These are phyloP conservation scores for Guillardia theta DNA, from an alignment of 78 protist genomes.

Conservation along the genomic window DNA sequence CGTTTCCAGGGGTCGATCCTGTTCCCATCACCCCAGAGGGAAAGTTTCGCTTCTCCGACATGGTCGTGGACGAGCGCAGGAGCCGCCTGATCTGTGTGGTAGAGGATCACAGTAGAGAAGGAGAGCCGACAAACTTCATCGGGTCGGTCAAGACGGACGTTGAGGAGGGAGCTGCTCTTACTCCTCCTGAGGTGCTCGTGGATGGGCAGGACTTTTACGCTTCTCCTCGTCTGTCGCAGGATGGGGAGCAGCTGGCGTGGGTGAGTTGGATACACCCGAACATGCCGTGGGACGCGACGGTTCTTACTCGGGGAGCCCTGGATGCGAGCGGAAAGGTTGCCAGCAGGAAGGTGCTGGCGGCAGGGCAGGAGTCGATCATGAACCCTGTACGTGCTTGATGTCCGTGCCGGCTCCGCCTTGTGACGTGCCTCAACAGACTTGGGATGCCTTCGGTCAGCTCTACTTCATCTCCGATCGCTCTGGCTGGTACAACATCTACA, in stretches of 20 bases:
- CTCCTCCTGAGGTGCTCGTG: not conserved
- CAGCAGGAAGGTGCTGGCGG: not conserved
- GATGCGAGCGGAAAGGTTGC: no score
- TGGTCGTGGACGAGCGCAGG: not conserved
- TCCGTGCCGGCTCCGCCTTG: no score
- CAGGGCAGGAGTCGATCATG: not conserved
- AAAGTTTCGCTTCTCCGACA: not conserved
- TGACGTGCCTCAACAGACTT: no score
- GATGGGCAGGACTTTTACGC: constrained; percentile 42
- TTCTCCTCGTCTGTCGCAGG: not conserved
- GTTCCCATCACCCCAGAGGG: not conserved
- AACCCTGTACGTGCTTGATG: no score
- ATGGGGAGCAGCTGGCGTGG: not conserved
- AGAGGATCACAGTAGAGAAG: not conserved
- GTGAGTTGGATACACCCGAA: constrained; percentile 11
- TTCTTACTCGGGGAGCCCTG: no score
- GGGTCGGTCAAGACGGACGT: not conserved
- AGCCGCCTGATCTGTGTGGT: not conserved
- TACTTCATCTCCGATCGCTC: constrained; percentile 13
- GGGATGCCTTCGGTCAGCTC: not conserved
- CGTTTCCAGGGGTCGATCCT: not conserved
- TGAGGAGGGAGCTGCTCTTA: not conserved
- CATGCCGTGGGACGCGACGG: constrained; percentile 59
- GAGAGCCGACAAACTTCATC: not conserved
- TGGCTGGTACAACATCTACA: not conserved